Evolutionary conservation across 2,329 filamentous ascomycete genomes (phyloP).

Genomic region (Colletotrichum incanum): DNA sequence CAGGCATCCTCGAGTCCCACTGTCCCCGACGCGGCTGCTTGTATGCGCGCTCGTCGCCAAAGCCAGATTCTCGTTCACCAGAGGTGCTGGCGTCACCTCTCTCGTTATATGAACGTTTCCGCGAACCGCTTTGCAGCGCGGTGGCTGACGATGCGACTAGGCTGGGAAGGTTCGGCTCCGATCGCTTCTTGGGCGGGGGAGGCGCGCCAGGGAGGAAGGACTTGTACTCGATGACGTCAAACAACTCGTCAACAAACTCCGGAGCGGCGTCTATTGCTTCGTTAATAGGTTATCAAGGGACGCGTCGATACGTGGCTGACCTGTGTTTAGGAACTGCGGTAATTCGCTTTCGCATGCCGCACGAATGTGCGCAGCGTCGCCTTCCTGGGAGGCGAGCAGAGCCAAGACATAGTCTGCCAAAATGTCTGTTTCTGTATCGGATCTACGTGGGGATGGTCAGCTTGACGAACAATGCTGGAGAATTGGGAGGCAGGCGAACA

Average conservation of each 20-base stretch:
- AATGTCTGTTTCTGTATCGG: conserved; percentile 85
- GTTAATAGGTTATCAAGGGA: neutral
- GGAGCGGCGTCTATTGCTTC: conserved; percentile 21
- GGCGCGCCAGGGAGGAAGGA: conserved; percentile 71
- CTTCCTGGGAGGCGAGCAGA: conserved; percentile 77
- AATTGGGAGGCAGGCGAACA: conserved; percentile 31
- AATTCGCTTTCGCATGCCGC: conserved; percentile 80
- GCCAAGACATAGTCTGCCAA: conserved; percentile 89
- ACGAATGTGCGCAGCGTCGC: conserved; percentile 74
- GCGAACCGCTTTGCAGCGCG: conserved; percentile 46
- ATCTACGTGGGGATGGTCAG: conserved; percentile 62
- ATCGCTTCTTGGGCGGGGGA: conserved; percentile 54
- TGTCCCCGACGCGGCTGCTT: conserved; percentile 75
- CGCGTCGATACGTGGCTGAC: conserved; percentile 53
- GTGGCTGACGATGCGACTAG: conserved; percentile 35
- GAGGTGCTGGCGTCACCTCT: conserved; percentile 43
- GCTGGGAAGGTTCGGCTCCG: conserved; percentile 38
- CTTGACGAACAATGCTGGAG: neutral
- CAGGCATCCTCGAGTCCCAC: conserved; percentile 48
- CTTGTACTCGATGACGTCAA: conserved; percentile 75
- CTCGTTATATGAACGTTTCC: conserved; percentile 56
- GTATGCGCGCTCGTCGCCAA: conserved; percentile 60
- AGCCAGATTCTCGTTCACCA: conserved; percentile 47
- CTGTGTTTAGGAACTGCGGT: conserved; percentile 81
- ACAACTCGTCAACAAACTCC: conserved; percentile 73